Evolutionary conservation across 768 basidiomycete genomes (phyloP).

Genomic region (Daedaleopsis nitida): DNA sequence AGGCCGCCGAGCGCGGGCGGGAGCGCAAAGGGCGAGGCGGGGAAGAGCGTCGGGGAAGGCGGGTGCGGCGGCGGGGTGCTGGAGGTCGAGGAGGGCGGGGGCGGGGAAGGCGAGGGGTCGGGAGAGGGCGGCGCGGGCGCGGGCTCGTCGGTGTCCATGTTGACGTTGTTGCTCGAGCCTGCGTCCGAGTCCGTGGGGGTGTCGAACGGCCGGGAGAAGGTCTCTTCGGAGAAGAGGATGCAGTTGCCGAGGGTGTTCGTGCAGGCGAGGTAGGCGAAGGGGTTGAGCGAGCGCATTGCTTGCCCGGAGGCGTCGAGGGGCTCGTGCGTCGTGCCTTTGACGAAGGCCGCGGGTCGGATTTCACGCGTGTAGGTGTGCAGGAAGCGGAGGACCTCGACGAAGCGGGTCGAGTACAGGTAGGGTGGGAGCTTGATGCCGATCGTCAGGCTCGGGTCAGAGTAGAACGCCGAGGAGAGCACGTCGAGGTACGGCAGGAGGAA

Average conservation of each 20-base stretch:
- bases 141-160: slow-evolving; percentile 14
- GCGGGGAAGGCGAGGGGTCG: background rate
- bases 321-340: slow-evolving; percentile 6
- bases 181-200: slow-evolving; percentile 8
- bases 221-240: slow-evolving; percentile 63
- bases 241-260: slow-evolving; percentile 81
- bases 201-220: slow-evolving; percentile 21
- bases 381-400: slow-evolving; percentile 51
- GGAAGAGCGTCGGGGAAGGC: slow-evolving; percentile 8
- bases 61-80: slow-evolving; percentile 17
- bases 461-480: slow-evolving; percentile 52
- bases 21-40: slow-evolving; percentile 49
- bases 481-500: slow-evolving; percentile 55
- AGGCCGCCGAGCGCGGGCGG: slow-evolving; percentile 71
- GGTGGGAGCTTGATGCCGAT: slow-evolving; percentile 83
- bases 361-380: slow-evolving; percentile 43
- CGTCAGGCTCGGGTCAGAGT: slow-evolving; percentile 54
- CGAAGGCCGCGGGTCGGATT: slow-evolving; percentile 15
- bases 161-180: background rate
- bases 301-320: slow-evolving; percentile 7
- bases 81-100: slow-evolving; percentile 7
- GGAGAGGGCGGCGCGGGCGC: background rate
- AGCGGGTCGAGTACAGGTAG: slow-evolving; percentile 64
- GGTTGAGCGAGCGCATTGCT: slow-evolving; percentile 33
- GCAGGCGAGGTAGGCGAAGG: slow-evolving; percentile 75